Base-by-base conservation (phyloP, 352 stramenopile species). In the Pythium grandisporangium region DNA sequence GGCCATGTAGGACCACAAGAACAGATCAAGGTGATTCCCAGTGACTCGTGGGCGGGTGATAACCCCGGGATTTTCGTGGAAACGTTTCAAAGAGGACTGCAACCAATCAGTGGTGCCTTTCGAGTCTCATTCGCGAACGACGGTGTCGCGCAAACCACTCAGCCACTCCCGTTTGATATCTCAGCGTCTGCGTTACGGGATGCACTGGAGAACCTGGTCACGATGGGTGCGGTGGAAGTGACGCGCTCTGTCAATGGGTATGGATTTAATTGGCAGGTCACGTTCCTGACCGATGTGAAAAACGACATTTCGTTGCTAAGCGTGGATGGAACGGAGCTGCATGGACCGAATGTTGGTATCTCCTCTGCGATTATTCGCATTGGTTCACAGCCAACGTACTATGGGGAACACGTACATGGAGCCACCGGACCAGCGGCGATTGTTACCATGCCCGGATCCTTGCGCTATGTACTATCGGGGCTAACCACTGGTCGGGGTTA, bases 251-350 rank as follows among this genome's bases (percentile, higher is more conserved):
- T 27, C 2, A 98, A 98, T 48, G 95, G 94, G 26, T 97, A 96
- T 58, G 95, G 95, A 1, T 95, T 86, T 65, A 97, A 97, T 48
- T 99, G 94, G 84, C 54, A 95, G 29, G 70, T 98, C 21, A 97
- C 80, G 8, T 99, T 99, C 59, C 16, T 95, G 10, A 85, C 64
- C 11, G 84, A 96, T 12, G 55, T 94, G 17, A 84, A 72, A 22
- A 67, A 63, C 35, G 70, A 95, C 11, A 56, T 95, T 7, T 73
- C 67, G 10, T 47, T 96, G 5, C 63, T 98, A 11, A 77, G 57
- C n/a, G 72, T 96, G 0, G 88, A 98, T 48, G 89, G 87, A 36
- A 94, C 84, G 0, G 68, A 86, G 40, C 70, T 98, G 0, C 95
- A 93, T 45, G 93, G 95, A 5, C 84, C 91, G 4, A 88, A 77